Percentiles rank a stretch among this genome's conserved stretches.
Conservation (phyloP, 805 yeast genomes). For the Cyberlindnera bimundalis region DNA sequence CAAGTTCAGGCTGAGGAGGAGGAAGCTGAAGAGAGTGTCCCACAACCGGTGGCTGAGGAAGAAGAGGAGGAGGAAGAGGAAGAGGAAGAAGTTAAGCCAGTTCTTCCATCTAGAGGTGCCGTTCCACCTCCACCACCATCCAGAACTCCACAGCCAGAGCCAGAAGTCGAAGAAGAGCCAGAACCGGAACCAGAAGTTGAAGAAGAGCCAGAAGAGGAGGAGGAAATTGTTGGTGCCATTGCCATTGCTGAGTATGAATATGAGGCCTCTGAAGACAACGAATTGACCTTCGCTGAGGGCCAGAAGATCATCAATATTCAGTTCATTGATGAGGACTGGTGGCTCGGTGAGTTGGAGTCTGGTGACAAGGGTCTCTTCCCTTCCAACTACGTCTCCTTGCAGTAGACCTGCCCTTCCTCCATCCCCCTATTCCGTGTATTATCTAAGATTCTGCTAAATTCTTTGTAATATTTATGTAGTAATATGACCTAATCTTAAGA, state of each 20-base stretch:
- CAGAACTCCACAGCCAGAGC: constrained; percentile 26
- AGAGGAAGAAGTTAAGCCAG: constrained; percentile 8
- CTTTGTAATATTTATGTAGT: no score
- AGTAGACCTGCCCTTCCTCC: constrained; percentile 3
- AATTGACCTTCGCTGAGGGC: constrained; percentile 79
- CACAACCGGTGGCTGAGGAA: constrained; percentile 11
- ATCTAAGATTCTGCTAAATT: no score
- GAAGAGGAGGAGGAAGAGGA: constrained; percentile 8
- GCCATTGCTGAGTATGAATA: constrained; percentile 78
- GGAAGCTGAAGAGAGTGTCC: constrained; percentile 25
- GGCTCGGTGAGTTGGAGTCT: constrained; percentile 76
- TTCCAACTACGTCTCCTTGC: constrained; percentile 70
- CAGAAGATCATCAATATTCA: constrained; percentile 80
- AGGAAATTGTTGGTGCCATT: constrained; percentile 20
- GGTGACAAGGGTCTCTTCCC: constrained; percentile 90
- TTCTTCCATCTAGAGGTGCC: constrained; percentile 22
- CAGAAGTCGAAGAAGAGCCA: constrained; percentile 14
- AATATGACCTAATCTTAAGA: no score
- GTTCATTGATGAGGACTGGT: constrained; percentile 94
- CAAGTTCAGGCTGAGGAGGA: constrained; percentile 23
- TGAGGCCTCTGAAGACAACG: constrained; percentile 91
- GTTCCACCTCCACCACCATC: constrained; percentile 20
- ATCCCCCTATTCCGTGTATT: no score
- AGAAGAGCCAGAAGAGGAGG: constrained; percentile 18
- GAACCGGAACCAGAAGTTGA: constrained; percentile 15